Conservation (phyloP, 768 basidiomycete genomes). For the Lactarius deliciosus region DNA sequence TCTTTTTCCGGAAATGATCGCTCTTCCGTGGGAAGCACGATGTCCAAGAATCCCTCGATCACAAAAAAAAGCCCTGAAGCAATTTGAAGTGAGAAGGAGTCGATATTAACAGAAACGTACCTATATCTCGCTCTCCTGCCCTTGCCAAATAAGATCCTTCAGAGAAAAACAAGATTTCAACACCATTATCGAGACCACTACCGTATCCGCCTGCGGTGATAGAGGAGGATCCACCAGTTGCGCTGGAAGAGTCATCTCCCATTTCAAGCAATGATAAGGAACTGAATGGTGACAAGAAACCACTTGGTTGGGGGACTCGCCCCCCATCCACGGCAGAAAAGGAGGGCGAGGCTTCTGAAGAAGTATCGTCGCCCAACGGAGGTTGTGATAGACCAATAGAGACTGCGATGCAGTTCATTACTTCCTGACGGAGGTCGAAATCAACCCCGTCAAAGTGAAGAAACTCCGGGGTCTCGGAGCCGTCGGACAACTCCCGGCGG, state of each 20-base stretch:
- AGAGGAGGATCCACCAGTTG: slow-evolving; percentile 58
- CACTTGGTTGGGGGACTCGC: slow-evolving; percentile 32
- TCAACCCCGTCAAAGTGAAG: slow-evolving; percentile 54
- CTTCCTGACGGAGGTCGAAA: slow-evolving; percentile 93
- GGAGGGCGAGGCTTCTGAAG: slow-evolving; percentile 64
- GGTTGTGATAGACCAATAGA: slow-evolving; percentile 94
- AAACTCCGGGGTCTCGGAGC: slow-evolving; percentile 19
- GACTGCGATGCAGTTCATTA: slow-evolving; percentile 97
- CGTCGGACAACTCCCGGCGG: slow-evolving; percentile 24
- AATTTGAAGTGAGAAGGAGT: not conserved
- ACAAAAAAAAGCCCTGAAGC: slow-evolving; percentile 81
- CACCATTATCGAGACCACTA: slow-evolving; percentile 90
- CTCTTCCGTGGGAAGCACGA: slow-evolving; percentile 63
- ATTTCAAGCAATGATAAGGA: slow-evolving; percentile 71
- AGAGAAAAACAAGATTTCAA: slow-evolving; percentile 92
- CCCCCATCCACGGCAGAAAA: slow-evolving; percentile 49
- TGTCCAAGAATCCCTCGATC: slow-evolving; percentile 94
- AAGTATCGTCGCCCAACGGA: slow-evolving; percentile 66
- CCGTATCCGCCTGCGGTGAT: slow-evolving; percentile 53
- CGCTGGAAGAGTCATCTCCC: slow-evolving; percentile 66
- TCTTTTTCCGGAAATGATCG: slow-evolving; percentile 8
- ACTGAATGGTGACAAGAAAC: slow-evolving; percentile 65
- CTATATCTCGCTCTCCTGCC: slow-evolving; percentile 87
- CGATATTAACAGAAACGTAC: slow-evolving; percentile 39
- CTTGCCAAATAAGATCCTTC: slow-evolving; percentile 83